phyloP scores from a whole-genome alignment of 2,329 filamentous ascomycete species.

The Nothopassalora personata region DNA sequence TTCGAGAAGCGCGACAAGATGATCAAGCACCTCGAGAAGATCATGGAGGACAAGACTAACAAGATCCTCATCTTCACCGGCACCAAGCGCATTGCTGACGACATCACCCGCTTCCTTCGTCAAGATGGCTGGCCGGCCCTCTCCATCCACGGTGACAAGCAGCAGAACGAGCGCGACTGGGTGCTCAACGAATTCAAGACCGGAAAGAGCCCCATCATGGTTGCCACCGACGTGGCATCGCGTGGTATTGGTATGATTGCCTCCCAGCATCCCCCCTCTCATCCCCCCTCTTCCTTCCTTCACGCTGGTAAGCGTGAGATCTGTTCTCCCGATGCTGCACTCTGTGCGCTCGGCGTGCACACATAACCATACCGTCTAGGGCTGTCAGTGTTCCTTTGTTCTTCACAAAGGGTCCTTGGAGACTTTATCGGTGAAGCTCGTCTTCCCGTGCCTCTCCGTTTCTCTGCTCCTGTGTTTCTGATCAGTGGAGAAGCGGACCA shows the following conservation, averaged over 20 bases:
- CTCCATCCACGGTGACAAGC: conserved; percentile 98
- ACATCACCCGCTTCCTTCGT: conserved; percentile 94
- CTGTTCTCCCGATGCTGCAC: conserved; percentile 67
- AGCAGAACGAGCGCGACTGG: conserved; percentile 99
- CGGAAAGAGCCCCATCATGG: conserved; percentile 99
- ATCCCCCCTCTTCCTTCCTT: conserved; percentile 32
- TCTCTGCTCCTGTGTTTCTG: conserved; percentile 71
- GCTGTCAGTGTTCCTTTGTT: conserved; percentile 78
- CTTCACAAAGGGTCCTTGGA: conserved; percentile 80
- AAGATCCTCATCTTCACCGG: conserved; percentile 91
- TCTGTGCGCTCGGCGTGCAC: conserved; percentile 81
- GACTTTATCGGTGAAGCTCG: conserved; percentile 43
- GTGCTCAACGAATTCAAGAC: conserved; percentile 99
- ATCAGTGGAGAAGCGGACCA: conserved; percentile 72
- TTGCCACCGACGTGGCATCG: conserved; percentile 98
- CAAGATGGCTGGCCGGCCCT: conserved; percentile 97
- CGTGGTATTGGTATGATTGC: conserved; percentile 99
- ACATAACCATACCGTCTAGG: conserved; percentile 82
- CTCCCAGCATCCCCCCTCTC: conserved; percentile 36
- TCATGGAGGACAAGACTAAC: conserved; percentile 94
- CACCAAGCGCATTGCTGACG: conserved; percentile 87
- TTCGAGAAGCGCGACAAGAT: conserved; percentile 97
- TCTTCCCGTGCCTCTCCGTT: conserved; percentile 59
- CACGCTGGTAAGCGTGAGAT: conserved; percentile 53
- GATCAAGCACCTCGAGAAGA: conserved; percentile 95